phyloP scores from a whole-genome alignment of 805 yeast genomes.

The Yamadazyma endophytica region DNA sequence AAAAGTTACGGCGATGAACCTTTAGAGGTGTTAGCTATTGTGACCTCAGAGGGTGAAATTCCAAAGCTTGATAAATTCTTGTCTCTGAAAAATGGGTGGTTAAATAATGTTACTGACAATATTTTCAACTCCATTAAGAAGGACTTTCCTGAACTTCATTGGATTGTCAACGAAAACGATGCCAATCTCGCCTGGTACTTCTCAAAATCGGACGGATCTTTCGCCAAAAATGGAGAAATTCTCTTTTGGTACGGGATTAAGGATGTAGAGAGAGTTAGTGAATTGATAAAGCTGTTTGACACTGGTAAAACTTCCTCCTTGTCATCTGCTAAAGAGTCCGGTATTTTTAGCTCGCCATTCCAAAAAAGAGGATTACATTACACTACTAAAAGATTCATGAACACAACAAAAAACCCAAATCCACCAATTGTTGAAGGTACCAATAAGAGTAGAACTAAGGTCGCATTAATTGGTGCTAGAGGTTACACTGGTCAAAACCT shows the following conservation, averaged over 20 bases:
- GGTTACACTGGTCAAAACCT: constrained; percentile 96
- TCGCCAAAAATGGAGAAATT: constrained; percentile 81
- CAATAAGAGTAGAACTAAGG: constrained; percentile 60
- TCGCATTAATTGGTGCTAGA: constrained; percentile 97
- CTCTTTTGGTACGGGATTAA: constrained; percentile 93
- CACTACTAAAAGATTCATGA: constrained; percentile 33
- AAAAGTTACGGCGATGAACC: constrained; percentile 94
- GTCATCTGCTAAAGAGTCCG: constrained; percentile 38
- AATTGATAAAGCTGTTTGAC: constrained; percentile 54
- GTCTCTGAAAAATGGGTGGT: constrained; percentile 91
- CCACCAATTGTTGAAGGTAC: constrained; percentile 67
- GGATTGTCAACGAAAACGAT: constrained; percentile 90
- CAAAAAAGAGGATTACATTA: constrained; percentile 54
- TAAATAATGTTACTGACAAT: constrained; percentile 94
- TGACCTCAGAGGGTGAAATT: constrained; percentile 39
- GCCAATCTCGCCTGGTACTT: constrained; percentile 90
- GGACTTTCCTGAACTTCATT: constrained; percentile 70
- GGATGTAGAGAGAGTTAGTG: constrained; percentile 51
- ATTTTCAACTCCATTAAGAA: constrained; percentile 77
- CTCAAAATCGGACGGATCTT: constrained; percentile 90
- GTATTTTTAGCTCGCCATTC: constrained; percentile 43
- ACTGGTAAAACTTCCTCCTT: constrained; percentile 30
- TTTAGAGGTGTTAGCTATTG: constrained; percentile 87
- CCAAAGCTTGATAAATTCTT: constrained; percentile 81
- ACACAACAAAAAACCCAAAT: constrained; percentile 47